Conservation (phyloP, 1,284 basidiomycete species). For the Trichosporon coremiiforme region DNA sequence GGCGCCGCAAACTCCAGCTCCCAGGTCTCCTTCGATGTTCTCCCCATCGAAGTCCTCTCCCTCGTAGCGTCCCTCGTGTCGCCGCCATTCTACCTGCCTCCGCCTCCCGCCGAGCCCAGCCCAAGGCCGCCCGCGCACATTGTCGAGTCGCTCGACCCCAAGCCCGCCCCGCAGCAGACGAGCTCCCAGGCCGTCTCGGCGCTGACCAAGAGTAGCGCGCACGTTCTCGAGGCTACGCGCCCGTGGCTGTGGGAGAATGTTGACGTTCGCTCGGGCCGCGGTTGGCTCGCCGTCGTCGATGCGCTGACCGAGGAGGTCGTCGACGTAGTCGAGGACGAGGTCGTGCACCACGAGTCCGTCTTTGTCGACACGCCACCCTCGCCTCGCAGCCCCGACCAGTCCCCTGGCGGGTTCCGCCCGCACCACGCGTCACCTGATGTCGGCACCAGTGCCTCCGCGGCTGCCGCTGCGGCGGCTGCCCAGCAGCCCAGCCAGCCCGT, state of each 20-base stretch:
- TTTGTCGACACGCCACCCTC: constrained; percentile 13
- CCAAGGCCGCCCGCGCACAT: constrained; percentile 34
- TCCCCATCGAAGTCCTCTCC: constrained; percentile 48
- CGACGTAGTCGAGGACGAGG: constrained; percentile 27
- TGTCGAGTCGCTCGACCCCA: constrained; percentile 42
- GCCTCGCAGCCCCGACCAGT: not conserved
- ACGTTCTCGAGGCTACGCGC: constrained; percentile 47
- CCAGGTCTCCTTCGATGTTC: constrained; percentile 42
- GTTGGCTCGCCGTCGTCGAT: constrained; percentile 56
- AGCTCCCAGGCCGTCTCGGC: constrained; percentile 36
- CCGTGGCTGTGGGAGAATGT: constrained; percentile 56
- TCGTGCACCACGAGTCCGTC: not conserved
- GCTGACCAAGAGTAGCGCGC: constrained; percentile 33
- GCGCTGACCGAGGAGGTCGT: constrained; percentile 54
- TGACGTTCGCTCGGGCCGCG: constrained; percentile 50
- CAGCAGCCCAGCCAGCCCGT: constrained; percentile 14
- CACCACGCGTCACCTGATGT: not conserved
- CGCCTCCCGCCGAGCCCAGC: constrained; percentile 26
- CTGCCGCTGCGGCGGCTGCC: not conserved
- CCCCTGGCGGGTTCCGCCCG: constrained; percentile 12
- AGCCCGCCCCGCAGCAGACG: constrained; percentile 33
- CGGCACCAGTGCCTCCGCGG: not conserved
- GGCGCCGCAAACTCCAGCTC: not conserved
- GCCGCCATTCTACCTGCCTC: constrained; percentile 42
- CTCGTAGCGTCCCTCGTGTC: constrained; percentile 43